Conservation (phyloP, 2,329 filamentous ascomycete genomes). For the Rutstroemia sp. region DNA sequence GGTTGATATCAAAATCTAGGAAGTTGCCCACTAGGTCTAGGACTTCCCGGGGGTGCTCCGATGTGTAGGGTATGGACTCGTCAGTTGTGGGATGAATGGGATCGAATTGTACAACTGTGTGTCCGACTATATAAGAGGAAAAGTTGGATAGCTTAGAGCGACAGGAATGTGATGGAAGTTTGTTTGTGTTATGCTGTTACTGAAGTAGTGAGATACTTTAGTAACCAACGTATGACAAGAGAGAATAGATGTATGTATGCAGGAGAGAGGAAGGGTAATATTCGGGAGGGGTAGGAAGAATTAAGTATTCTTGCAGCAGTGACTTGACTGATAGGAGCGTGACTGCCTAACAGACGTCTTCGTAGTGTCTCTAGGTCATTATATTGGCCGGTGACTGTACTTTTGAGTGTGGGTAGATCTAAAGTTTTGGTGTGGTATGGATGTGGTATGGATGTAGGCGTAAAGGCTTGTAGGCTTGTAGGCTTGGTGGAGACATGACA, state of each 20-base stretch:
- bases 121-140: background rate
- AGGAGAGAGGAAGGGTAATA: background rate
- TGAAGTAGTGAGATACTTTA: background rate
- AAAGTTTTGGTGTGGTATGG: background rate
- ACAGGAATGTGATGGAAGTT: slow-evolving; percentile 4
- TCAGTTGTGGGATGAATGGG: background rate
- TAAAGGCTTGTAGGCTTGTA: background rate
- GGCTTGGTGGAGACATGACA: background rate
- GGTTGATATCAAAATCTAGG: background rate
- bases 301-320: slow-evolving; percentile 7
- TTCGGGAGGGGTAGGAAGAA: slow-evolving; percentile 2
- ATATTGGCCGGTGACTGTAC: slow-evolving; percentile 5
- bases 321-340: slow-evolving; percentile 3
- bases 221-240: slow-evolving; percentile 1
- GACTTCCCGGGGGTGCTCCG: background rate
- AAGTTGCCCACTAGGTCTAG: background rate
- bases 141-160: background rate
- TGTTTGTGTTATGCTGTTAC: background rate
- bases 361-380: background rate
- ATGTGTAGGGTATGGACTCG: background rate
- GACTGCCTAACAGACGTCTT: slow-evolving; percentile 5
- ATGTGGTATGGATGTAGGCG: background rate
- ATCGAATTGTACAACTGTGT: background rate
- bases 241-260: background rate
- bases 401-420: background rate